Evolutionary conservation across 2,329 filamentous ascomycete genomes (phyloP), one percentile per base, ranked within the genome.

Genomic region (Sordariomycetes sp.): DNA sequence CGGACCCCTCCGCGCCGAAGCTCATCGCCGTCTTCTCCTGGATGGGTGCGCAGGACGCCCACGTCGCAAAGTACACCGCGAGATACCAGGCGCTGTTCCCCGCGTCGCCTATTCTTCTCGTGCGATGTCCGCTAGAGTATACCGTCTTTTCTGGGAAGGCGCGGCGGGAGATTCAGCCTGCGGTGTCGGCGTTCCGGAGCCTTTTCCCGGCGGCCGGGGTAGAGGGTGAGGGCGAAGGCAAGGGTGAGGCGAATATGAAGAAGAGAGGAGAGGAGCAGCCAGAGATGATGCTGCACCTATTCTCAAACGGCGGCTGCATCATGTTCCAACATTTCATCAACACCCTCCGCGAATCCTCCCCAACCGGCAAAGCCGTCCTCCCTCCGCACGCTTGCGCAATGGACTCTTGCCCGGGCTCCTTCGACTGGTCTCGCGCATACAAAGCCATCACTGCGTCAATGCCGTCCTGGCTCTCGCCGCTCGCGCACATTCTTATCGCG

Each of bases 251-350:
- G 62, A 62, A 59, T 10, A 52, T 45, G 28, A 32, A 32, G 6
- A 55, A 17, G 39, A 17, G 3, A n/a, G 15, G 15, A 39, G 53
- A 50, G 22, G 20, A 59, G 22, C 56, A 57, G 39, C 69, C 69
- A 12, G 65, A 67, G 35, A 65, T 79, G 17, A 68, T 80, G 2
- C 63, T 76, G 13, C 78, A 80, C 61, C 59, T 72, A 36, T 79
- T 80, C 62, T 80, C 77, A 45, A 80, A 81, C 61, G 77, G 77
- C 56, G 78, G 78, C 53, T 68, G 72, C 25, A 69, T 70, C 56
- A 71, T 72, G 35, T 70, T 75, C 20, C 65, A 65, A 35, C 66
- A 68, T 42, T 62, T 77, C 20, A 72, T 72, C 57, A 60, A 65
- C 32, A 62, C 67, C 13, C 74, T 71, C 57, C 59, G 63, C 22